Evolutionary conservation across 805 yeast species (phyloP), one percentile per base, ranked within the genome.

Genomic region (Candida germanica): DNA sequence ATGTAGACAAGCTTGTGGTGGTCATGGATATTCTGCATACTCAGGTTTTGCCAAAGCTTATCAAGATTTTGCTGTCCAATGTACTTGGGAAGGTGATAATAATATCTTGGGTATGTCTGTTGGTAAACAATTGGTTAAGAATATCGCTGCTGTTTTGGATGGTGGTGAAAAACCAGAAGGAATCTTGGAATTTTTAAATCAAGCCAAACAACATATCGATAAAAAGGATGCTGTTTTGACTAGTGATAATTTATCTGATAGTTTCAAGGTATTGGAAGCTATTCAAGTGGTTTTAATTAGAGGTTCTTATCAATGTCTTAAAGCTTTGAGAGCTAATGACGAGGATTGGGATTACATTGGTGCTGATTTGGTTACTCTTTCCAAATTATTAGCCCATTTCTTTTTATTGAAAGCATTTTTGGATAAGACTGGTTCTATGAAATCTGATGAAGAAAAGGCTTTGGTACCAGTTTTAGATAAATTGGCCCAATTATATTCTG

Each of bases 51-150:
- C 71, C 34, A 68, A 63, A 50, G 61, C 70, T 19, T 64, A 53
- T 42, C 64, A 60, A 32, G 73, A 68, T 37, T 68, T 71, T 66
- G 71, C 62, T 24, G 73, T 68, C 24, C 71, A 66, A 51, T 64
- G 71, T 53, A 68, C 73, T 23, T 68, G 73, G 73, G 73, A 68
- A 54, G 73, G 73, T 51, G 73, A 68, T 47, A 68, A 68, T 57
- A 68, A 61, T 46, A 70, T 68, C 32, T 60, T 68, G 50, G 69
- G 64, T 29, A 56, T 66, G 56, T 56, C 63, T 35, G 66, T 64
- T 36, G 72, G 73, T 51, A 58, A 65, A 44, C 59, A 69, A 33
- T 51, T 68, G 34, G 53, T 64, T 35, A 62, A 58, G 47, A 51
- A 53, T 35, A 54, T 61, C 23, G 47, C 45, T 19, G 53, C 45